A percentile compares a stretch with the other conserved stretches of the same genome.
These are phyloP conservation scores for Cladophialophora exuberans DNA, from an alignment of 2,329 filamentous ascomycete genomes.

Conservation along the genomic window DNA sequence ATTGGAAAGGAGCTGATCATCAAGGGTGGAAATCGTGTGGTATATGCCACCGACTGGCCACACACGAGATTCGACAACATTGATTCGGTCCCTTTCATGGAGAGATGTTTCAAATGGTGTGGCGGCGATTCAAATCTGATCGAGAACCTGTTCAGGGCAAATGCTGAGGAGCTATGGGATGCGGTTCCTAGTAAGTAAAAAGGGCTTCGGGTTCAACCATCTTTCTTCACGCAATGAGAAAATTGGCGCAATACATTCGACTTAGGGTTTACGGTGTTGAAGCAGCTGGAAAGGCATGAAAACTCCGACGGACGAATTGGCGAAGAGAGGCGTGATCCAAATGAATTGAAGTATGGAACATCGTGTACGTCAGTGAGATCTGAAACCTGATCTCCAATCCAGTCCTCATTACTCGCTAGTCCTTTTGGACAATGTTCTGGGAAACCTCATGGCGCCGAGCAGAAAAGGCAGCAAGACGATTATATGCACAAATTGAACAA, in stretches of 20 bases:
- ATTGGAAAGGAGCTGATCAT: constrained; percentile 55
- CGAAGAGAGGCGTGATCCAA: too few relatives aligned
- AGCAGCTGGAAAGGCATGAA: too few relatives aligned
- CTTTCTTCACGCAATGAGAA: too few relatives aligned
- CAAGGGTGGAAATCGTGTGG: constrained; percentile 49
- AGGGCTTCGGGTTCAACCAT: not conserved
- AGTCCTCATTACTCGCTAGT: not conserved
- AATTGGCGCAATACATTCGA: too few relatives aligned
- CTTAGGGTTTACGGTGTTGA: too few relatives aligned
- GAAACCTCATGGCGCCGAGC: constrained; percentile 10
- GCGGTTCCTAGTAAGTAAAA: constrained; percentile 7
- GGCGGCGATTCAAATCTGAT: constrained; percentile 14
- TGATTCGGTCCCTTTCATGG: constrained; percentile 59
- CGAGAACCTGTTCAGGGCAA: constrained; percentile 57
- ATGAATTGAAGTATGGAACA: too few relatives aligned
- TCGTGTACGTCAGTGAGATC: not conserved
- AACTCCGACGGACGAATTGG: too few relatives aligned
- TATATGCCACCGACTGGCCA: constrained; percentile 68
- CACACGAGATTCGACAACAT: constrained; percentile 64
- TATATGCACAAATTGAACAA: constrained; percentile 4
- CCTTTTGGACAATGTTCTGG: not conserved
- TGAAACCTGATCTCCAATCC: not conserved
- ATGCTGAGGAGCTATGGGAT: constrained; percentile 58
- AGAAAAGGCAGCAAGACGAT: constrained; percentile 5
- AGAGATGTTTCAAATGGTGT: constrained; percentile 59